Percentiles rank a stretch among this genome's conserved stretches.
phyloP scores from a whole-genome alignment of 2,329 filamentous ascomycete genomes.

The Colletotrichum tropicicola region DNA sequence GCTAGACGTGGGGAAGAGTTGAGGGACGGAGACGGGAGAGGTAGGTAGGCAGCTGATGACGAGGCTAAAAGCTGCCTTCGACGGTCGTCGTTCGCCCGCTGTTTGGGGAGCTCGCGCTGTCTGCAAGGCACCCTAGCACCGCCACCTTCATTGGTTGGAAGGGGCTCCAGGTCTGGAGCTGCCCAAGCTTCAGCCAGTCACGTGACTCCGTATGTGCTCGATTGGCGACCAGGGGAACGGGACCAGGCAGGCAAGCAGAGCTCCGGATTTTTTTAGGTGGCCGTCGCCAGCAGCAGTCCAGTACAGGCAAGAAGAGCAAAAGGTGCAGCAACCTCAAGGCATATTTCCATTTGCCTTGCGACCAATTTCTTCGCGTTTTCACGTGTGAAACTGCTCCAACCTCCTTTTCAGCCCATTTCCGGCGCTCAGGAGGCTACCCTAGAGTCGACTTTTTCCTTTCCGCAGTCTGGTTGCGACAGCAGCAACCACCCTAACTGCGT shows the following conservation, averaged over 20 bases:
- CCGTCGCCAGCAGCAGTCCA: not conserved
- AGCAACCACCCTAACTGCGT: slow-evolving; percentile 1
- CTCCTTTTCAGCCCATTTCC: not conserved
- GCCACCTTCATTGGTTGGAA: slow-evolving; percentile 12
- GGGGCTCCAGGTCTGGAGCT: slow-evolving; percentile 9
- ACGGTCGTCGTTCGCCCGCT: slow-evolving; percentile 17
- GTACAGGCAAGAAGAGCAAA: slow-evolving; percentile 7
- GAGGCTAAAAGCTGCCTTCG: slow-evolving; percentile 63
- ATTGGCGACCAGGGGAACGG: slow-evolving; percentile 8
- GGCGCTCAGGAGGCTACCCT: not conserved
- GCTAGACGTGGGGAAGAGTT: slow-evolving; percentile 35
- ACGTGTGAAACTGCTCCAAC: not conserved
- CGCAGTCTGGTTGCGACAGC: slow-evolving; percentile 14
- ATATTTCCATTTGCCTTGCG: slow-evolving; percentile 1
- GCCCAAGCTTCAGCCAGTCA: slow-evolving; percentile 4
- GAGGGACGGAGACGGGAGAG: slow-evolving; percentile 30
- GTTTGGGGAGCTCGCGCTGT: slow-evolving; percentile 28
- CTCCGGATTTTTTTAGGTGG: slow-evolving; percentile 23
- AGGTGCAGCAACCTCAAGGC: not conserved
- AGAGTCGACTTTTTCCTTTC: not conserved
- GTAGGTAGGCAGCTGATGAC: slow-evolving; percentile 55
- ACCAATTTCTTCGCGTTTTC: slow-evolving; percentile 14
- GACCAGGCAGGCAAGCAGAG: slow-evolving; percentile 11
- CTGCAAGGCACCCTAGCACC: slow-evolving; percentile 20
- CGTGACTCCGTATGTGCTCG: slow-evolving; percentile 4